Percentiles rank a stretch among this genome's conserved stretches.
Conservation (phyloP, 768 basidiomycete species). For the Hirschioporus abietinus region DNA sequence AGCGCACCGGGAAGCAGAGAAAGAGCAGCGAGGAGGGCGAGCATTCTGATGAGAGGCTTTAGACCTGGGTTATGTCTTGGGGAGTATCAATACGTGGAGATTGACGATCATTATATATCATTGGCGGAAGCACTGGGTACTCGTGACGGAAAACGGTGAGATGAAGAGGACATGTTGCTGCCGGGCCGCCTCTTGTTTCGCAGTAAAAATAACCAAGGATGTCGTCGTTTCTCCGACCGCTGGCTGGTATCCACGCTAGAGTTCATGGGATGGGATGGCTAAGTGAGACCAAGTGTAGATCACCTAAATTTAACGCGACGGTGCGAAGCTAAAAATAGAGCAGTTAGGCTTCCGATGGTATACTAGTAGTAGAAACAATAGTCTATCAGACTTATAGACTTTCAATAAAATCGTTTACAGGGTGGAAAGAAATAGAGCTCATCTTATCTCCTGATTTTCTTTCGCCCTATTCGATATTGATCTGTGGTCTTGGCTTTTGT, state of each 20-base stretch:
- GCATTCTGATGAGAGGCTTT: neutral
- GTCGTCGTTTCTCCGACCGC: neutral
- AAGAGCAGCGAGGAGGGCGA: constrained; percentile 6
- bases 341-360: neutral
- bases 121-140: neutral
- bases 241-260: neutral
- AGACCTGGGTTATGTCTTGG: neutral
- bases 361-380: too few species aligned
- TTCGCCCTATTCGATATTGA: neutral
- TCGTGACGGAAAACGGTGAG: neutral
- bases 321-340: neutral
- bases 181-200: neutral
- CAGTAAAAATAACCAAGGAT: neutral
- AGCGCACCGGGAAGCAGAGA: constrained; percentile 8
- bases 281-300: neutral
- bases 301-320: neutral
- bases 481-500: neutral
- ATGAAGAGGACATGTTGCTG: neutral
- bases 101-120: neutral
- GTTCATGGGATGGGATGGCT: neutral
- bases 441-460: neutral
- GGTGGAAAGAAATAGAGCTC: neutral
- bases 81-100: neutral
- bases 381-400: neutral
- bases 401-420: neutral